phyloP scores from a whole-genome alignment of 768 basidiomycete species.

The Trametes punicea region DNA sequence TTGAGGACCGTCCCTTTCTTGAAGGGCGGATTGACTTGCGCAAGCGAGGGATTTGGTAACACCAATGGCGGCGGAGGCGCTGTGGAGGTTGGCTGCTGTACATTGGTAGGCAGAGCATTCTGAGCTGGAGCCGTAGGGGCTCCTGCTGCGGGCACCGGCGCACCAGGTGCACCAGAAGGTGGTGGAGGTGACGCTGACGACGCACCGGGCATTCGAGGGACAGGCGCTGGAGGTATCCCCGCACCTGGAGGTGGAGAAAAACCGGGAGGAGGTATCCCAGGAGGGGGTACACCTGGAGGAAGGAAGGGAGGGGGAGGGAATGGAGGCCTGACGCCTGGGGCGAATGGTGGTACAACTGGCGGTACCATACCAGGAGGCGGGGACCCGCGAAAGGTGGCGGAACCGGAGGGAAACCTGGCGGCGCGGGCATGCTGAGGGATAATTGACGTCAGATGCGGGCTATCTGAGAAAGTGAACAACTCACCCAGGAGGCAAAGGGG shows the following conservation, averaged over 20 bases:
- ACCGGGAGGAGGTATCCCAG: conserved; percentile 33
- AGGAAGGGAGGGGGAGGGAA: conserved; percentile 38
- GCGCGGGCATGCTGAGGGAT: conserved; percentile 38
- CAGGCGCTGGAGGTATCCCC: conserved; percentile 20
- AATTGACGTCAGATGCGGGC: conserved; percentile 9
- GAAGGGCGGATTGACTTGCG: conserved; percentile 67
- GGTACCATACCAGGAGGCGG: conserved; percentile 47
- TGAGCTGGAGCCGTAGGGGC: conserved; percentile 26
- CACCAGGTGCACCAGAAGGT: conserved; percentile 28
- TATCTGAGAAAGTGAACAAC: conserved; percentile 23
- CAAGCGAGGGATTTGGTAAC: conserved; percentile 54
- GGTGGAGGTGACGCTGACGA: conserved; percentile 21
- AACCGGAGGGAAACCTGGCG: conserved; percentile 50
- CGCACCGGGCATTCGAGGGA: conserved; percentile 26
- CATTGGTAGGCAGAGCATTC: conserved; percentile 26
- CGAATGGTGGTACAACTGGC: conserved; percentile 35
- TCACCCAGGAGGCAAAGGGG: conserved; percentile 58
- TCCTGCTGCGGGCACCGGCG: conserved; percentile 24
- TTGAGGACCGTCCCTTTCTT: conserved; percentile 77
- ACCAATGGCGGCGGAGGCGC: conserved; percentile 31
- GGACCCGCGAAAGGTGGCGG: conserved; percentile 28
- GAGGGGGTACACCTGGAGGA: conserved; percentile 32
- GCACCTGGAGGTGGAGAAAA: conserved; percentile 29
- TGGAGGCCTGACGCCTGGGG: conserved; percentile 36
- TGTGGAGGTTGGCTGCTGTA: conserved; percentile 23